Percentiles rank a stretch among this genome's conserved stretches.
These are phyloP conservation scores for Aspergillus homomorphus DNA, from an alignment of 495 filamentous ascomycete genomes.

Conservation along the genomic window DNA sequence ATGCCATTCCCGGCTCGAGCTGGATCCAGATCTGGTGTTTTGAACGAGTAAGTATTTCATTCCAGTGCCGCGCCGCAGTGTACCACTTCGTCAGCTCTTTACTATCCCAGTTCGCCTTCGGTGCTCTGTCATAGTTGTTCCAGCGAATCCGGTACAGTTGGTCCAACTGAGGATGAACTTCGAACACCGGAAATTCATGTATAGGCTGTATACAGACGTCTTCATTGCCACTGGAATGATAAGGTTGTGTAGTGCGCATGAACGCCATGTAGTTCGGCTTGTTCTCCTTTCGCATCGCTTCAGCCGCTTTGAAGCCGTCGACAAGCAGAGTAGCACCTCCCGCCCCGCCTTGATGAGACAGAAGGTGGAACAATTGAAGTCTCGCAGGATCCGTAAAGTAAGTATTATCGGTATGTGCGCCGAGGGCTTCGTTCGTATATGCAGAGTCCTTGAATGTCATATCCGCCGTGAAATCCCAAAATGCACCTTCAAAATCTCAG, in stretches of 20 bases:
- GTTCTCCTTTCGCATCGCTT: constrained; percentile 47
- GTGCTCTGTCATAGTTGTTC: constrained; percentile 86
- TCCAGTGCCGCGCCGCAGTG: constrained; percentile 63
- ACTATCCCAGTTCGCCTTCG: constrained; percentile 40
- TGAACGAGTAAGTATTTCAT: constrained; percentile 53
- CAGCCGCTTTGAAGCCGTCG: constrained; percentile 76
- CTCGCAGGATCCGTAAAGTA: constrained; percentile 91
- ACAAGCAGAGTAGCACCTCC: constrained; percentile 76
- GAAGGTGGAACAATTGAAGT: constrained; percentile 84
- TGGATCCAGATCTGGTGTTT: constrained; percentile 69
- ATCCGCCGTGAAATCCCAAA: constrained; percentile 92
- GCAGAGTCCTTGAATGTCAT: constrained; percentile 85
- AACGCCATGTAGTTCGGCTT: constrained; percentile 52
- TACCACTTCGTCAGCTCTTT: constrained; percentile 63
- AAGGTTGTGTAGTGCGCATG: constrained; percentile 50
- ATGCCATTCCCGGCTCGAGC: constrained; percentile 69
- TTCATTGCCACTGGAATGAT: constrained; percentile 81
- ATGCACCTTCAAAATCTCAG: constrained; percentile 55
- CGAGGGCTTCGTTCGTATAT: constrained; percentile 77
- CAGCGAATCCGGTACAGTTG: constrained; percentile 70
- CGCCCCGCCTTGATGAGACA: constrained; percentile 64
- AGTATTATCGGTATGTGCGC: constrained; percentile 85
- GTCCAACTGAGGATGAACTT: constrained; percentile 32
- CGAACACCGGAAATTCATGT: constrained; percentile 60
- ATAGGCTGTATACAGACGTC: constrained; percentile 73